Percentiles rank a stretch among this genome's conserved stretches.
These are phyloP conservation scores for Scheffersomyces insectosa DNA, from an alignment of 1,139 yeast genomes.

Conservation along the genomic window DNA sequence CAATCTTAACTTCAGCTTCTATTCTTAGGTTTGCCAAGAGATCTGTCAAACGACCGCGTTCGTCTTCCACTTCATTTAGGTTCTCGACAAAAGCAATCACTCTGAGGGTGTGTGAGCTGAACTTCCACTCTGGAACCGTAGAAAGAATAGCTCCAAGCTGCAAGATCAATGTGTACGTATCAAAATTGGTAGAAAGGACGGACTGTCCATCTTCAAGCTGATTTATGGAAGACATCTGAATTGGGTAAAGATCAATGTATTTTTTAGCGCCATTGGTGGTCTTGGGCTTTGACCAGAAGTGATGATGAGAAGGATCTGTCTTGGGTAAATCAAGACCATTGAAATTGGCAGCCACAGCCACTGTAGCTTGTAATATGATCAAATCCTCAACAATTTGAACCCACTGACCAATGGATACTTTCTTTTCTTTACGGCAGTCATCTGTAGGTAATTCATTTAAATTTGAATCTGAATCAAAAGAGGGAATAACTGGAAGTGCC, in stretches of 20 bases:
- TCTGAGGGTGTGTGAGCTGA: constrained; percentile 62
- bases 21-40: constrained; percentile 78
- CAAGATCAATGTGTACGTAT: constrained; percentile 87
- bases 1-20: constrained; percentile 72
- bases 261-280: constrained; percentile 33
- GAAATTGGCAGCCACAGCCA: constrained; percentile 92
- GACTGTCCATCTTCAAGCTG: constrained; percentile 65
- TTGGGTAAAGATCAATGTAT: constrained; percentile 87
- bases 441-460: constrained; percentile 71
- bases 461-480: constrained; percentile 15
- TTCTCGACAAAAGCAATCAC: constrained; percentile 89
- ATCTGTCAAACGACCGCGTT: constrained; percentile 56
- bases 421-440: constrained; percentile 66
- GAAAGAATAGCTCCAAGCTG: constrained; percentile 90
- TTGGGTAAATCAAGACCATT: constrained; percentile 58
- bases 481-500: constrained; percentile 22
- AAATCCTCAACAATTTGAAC: constrained; percentile 89
- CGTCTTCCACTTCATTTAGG: constrained; percentile 68
- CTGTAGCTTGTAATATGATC: constrained; percentile 88
- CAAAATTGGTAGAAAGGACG: constrained; percentile 83
- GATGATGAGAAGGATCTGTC: constrained; percentile 17
- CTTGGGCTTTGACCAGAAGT: constrained; percentile 18
- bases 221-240: constrained; percentile 89
- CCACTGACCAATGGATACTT: constrained; percentile 79
- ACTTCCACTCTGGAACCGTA: constrained; percentile 92